These are phyloP conservation scores for Colletotrichum karsti DNA, from an alignment of 2,329 filamentous ascomycete species.

Conservation along the genomic window DNA sequence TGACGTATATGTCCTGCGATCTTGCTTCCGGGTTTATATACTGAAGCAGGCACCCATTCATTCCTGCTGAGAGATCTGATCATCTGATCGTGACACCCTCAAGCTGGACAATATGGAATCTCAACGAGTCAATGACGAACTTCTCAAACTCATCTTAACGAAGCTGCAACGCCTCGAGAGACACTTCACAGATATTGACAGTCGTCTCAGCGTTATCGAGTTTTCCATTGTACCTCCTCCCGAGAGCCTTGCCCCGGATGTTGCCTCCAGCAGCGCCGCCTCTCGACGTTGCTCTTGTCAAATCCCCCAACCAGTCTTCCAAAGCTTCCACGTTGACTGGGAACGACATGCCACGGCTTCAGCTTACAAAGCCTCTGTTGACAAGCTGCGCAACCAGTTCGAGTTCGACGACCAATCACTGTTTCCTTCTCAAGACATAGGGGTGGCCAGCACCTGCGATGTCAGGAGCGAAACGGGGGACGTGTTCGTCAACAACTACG, in stretches of 20 bases:
- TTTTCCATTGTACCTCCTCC: background rate
- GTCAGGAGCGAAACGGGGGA: background rate
- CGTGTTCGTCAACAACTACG: background rate
- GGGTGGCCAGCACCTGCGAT: background rate
- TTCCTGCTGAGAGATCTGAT: no score
- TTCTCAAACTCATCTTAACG: slow-evolving; percentile 17
- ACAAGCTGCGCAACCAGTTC: slow-evolving; percentile 6
- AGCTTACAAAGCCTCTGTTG: slow-evolving; percentile 4
- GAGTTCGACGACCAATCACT: background rate
- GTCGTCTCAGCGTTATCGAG: background rate
- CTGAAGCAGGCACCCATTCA: no score
- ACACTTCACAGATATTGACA: slow-evolving; percentile 5
- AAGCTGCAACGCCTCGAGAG: slow-evolving; percentile 11
- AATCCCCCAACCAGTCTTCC: background rate
- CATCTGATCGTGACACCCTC: no score
- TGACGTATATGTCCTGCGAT: no score
- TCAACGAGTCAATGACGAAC: slow-evolving; percentile 11
- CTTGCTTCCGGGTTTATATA: no score
- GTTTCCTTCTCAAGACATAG: background rate
- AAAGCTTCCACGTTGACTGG: background rate
- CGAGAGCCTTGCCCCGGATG: background rate
- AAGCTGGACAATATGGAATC: background rate
- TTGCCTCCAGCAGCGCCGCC: background rate
- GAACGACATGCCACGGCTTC: background rate
- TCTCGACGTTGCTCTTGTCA: slow-evolving; percentile 1